Evolutionary conservation across 2,329 filamentous ascomycete species (phyloP).

Genomic region (Penicillium sp.): DNA sequence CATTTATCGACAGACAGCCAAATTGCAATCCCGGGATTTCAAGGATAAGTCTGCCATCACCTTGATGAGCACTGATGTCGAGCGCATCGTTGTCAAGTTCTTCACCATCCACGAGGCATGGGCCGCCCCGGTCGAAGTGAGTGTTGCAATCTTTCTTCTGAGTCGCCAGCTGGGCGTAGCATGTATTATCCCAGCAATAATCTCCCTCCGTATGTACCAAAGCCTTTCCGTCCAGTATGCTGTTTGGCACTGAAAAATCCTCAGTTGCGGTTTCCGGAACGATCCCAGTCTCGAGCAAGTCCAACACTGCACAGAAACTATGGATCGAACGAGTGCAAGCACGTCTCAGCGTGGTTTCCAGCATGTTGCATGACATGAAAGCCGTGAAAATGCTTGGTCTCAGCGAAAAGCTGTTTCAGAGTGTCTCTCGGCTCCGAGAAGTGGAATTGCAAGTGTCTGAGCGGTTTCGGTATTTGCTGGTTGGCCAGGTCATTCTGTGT

Average conservation of each 20-base stretch:
- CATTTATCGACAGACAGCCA: conserved; percentile 7
- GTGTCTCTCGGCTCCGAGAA: conserved; percentile 10
- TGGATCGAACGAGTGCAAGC: conserved; percentile 46
- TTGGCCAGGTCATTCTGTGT: too few relatives aligned
- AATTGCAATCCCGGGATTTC: too few relatives aligned
- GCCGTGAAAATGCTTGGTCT: conserved; percentile 42
- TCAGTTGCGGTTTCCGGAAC: too few relatives aligned
- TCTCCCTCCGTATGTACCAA: too few relatives aligned
- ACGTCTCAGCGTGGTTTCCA: conserved; percentile 41
- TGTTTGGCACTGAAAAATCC: too few relatives aligned
- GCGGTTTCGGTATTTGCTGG: too few relatives aligned
- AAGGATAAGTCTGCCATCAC: conserved; percentile 45
- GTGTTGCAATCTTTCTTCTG: conserved; percentile 15
- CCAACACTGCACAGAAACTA: conserved; percentile 31
- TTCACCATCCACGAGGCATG: conserved; percentile 22
- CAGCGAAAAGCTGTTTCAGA: conserved; percentile 16
- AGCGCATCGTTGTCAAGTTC: conserved; percentile 24
- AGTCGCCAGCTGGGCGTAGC: conserved; percentile 13
- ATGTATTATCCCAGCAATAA: too few relatives aligned
- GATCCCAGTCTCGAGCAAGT: too few relatives aligned
- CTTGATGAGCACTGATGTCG: conserved; percentile 50
- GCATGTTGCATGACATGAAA: conserved; percentile 42
- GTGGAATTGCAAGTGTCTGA: conserved; percentile 8
- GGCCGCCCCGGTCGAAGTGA: conserved; percentile 10
- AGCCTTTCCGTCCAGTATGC: too few relatives aligned